phyloP scores from a whole-genome alignment of 73 alveolate species.

The Symbiodinium pilosum region DNA sequence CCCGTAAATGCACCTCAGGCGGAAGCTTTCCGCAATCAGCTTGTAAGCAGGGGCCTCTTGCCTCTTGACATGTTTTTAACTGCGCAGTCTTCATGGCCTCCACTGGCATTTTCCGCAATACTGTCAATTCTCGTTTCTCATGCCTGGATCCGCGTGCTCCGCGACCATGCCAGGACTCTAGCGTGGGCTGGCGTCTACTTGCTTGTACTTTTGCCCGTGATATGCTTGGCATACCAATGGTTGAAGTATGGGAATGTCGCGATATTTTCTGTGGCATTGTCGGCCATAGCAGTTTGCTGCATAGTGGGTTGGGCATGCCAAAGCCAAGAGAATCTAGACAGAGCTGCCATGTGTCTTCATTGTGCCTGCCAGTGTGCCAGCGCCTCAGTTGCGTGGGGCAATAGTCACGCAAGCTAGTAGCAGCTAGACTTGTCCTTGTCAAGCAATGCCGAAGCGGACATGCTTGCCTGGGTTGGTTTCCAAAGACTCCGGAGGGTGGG shows the following conservation, averaged over 20 bases:
- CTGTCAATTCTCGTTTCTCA: slow-evolving; percentile 20
- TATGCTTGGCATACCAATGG: slow-evolving; percentile 33
- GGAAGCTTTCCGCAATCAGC: not conserved
- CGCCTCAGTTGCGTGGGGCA: not conserved
- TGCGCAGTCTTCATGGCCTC: slow-evolving; percentile 47
- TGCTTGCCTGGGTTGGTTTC: no score
- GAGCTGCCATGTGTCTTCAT: slow-evolving; percentile 44
- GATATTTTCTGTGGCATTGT: not conserved
- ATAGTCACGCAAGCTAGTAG: no score
- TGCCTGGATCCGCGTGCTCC: slow-evolving; percentile 44
- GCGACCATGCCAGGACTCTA: slow-evolving; percentile 51
- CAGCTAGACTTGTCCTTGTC: no score
- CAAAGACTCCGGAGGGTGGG: no score
- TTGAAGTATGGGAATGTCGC: slow-evolving; percentile 10
- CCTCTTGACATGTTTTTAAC: slow-evolving; percentile 50
- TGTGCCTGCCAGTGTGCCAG: slow-evolving; percentile 70
- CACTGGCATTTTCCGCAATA: slow-evolving; percentile 28
- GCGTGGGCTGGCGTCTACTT: slow-evolving; percentile 71
- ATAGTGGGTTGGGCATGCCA: slow-evolving; percentile 58
- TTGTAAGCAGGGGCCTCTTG: not conserved
- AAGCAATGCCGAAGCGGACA: no score
- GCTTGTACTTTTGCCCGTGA: slow-evolving; percentile 36
- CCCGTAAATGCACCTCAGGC: slow-evolving; percentile 14
- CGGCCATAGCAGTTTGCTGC: not conserved
- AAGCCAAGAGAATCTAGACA: slow-evolving; percentile 22